Percentiles rank a stretch among this genome's conserved stretches.
These are phyloP conservation scores for Jamesozyma jinghongensis DNA, from an alignment of 805 yeast genomes.

Conservation along the genomic window DNA sequence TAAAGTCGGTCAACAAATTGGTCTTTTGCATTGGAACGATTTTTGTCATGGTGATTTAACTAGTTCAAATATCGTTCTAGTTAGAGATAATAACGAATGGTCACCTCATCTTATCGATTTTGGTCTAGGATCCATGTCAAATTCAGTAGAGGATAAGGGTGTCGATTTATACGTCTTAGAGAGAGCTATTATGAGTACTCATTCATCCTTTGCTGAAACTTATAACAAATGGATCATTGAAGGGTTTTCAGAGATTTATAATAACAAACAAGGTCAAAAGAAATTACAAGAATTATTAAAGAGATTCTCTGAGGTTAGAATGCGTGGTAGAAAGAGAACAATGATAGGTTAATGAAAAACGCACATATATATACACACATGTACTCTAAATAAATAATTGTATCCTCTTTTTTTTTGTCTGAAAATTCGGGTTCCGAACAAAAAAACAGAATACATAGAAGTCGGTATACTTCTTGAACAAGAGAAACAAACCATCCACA, in stretches of 20 bases:
- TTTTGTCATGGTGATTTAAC: conserved; percentile 93
- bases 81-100: conserved; percentile 20
- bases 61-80: conserved; percentile 71
- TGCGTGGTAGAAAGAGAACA: conserved; percentile 91
- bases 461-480: no score
- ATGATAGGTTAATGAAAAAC: conserved; percentile 58
- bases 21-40: conserved; percentile 61
- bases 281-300: conserved; percentile 44
- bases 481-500: no score
- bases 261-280: conserved; percentile 32
- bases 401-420: no score
- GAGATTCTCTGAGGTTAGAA: conserved; percentile 72
- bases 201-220: conserved; percentile 56
- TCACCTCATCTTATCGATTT: conserved; percentile 74
- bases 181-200: conserved; percentile 85
- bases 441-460: no score
- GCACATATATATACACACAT: no score
- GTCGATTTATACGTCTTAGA: conserved; percentile 95
- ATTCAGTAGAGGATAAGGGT: conserved; percentile 82
- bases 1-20: conserved; percentile 60
- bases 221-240: conserved; percentile 65
- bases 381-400: no score
- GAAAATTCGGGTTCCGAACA: no score
- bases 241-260: conserved; percentile 48
- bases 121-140: conserved; percentile 74